phyloP scores from a whole-genome alignment of 345 rosid genomes.

The Eucalyptus polybractea region DNA sequence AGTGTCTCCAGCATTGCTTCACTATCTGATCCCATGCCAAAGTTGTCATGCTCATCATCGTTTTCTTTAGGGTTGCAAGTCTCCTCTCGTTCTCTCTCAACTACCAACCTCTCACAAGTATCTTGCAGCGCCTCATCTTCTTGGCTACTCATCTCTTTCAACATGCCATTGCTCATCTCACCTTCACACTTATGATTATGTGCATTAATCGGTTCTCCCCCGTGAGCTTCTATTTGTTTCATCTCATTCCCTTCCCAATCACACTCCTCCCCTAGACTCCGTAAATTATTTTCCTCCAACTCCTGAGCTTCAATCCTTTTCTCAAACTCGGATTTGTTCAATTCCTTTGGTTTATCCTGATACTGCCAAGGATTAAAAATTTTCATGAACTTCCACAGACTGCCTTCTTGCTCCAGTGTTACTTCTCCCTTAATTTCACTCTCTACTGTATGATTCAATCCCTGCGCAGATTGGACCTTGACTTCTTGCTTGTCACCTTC shows the following conservation, averaged over 20 bases:
- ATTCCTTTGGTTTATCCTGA: conserved; percentile 15
- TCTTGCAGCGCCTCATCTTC: conserved; percentile 1
- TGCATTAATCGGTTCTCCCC: not conserved
- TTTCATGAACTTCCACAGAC: not conserved
- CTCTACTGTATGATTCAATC: conserved; percentile 15
- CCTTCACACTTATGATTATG: not conserved
- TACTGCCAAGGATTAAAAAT: not conserved
- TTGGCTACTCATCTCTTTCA: not conserved
- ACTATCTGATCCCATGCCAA: not conserved
- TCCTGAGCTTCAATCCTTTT: conserved; percentile 5
- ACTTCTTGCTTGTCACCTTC: conserved; percentile 3
- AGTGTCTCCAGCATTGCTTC: not conserved
- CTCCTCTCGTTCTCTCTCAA: not conserved
- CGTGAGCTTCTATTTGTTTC: not conserved
- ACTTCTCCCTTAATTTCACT: conserved; percentile 6
- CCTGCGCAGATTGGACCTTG: conserved; percentile 3
- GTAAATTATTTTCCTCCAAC: conserved; percentile 1
- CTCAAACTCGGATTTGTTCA: conserved; percentile 6
- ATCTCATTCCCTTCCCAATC: not conserved
- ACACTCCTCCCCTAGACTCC: not conserved
- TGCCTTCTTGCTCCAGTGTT: not conserved
- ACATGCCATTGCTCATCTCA: not conserved
- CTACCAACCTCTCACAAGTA: conserved; percentile 5
- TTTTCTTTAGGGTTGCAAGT: not conserved
- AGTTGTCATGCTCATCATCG: conserved; percentile 1